These are phyloP conservation scores for Nicotiana otophora DNA, from an alignment of 257 asterid species.

Conservation along the genomic window DNA sequence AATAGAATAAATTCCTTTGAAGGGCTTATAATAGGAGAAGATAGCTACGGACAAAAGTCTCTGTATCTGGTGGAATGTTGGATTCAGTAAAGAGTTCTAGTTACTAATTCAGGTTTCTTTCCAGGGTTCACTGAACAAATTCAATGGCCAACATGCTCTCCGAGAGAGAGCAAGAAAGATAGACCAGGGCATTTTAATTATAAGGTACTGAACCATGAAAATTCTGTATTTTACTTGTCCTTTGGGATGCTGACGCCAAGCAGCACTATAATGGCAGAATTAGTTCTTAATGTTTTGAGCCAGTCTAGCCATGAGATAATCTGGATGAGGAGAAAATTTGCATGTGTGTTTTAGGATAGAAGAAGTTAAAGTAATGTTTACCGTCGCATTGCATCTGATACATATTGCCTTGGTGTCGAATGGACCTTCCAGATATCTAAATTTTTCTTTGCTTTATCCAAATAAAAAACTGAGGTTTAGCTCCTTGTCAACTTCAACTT, in stretches of 20 bases:
- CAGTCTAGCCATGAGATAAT: not conserved
- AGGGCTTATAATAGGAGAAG: too few species aligned
- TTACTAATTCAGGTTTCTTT: conserved; percentile 11
- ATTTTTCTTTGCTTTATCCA: not conserved
- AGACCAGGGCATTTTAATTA: conserved; percentile 91
- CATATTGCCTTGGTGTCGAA: not conserved
- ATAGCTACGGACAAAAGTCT: too few species aligned
- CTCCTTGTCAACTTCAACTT: not conserved
- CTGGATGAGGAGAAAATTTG: not conserved
- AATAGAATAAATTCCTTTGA: too few species aligned
- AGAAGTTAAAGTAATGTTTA: not conserved
- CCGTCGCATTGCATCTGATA: not conserved
- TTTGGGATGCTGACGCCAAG: not conserved
- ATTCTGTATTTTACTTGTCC: not conserved
- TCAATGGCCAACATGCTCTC: conserved; percentile 94
- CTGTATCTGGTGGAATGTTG: not conserved
- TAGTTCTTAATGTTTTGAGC: not conserved
- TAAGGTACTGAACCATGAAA: conserved; percentile 49
- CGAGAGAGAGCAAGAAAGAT: conserved; percentile 92
- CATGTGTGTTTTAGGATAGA: not conserved
- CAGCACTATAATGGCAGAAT: not conserved
- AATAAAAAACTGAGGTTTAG: not conserved
- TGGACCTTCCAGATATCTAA: not conserved
- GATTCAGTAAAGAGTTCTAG: not conserved
- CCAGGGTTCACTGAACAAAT: conserved; percentile 93